These are phyloP conservation scores for Citrus reticulata DNA, from an alignment of 345 rosid genomes.

Conservation along the genomic window DNA sequence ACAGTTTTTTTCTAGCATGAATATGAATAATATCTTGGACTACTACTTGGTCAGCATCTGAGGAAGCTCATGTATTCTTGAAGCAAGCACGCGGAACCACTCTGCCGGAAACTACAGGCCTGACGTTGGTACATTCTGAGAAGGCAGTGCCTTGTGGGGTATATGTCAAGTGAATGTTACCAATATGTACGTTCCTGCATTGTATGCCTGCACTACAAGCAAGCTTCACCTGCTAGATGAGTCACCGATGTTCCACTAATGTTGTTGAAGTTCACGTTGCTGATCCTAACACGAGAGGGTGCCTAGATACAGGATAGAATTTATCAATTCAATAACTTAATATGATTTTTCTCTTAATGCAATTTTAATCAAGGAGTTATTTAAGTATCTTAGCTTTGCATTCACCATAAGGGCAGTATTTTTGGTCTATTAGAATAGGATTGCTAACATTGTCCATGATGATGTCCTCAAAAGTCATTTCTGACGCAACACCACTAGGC, in stretches of 20 bases:
- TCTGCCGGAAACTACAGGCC: constrained; percentile 29
- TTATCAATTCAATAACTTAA: not conserved
- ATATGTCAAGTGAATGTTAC: constrained; percentile 36
- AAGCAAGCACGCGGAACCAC: constrained; percentile 30
- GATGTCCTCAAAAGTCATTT: constrained; percentile 46
- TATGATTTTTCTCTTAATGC: not conserved
- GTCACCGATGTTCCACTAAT: constrained; percentile 46
- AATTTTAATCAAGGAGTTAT: not conserved
- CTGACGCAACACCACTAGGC: constrained; percentile 26
- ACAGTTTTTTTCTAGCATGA: not conserved
- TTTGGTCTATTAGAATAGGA: constrained; percentile 54
- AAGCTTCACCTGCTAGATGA: constrained; percentile 35
- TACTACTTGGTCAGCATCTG: not conserved
- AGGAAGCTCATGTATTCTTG: not conserved
- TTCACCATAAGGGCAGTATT: constrained; percentile 35
- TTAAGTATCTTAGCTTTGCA: constrained; percentile 37
- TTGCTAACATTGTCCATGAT: constrained; percentile 42
- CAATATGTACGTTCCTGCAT: constrained; percentile 28
- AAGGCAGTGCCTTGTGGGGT: constrained; percentile 28
- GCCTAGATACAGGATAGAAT: not conserved
- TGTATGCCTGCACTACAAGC: constrained; percentile 47
- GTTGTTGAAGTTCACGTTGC: constrained; percentile 43
- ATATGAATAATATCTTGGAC: not conserved
- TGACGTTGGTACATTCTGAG: constrained; percentile 39
- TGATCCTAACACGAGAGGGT: constrained; percentile 42